Base-by-base conservation (phyloP, 495 filamentous ascomycete genomes). In the Jackrogersella minutella region DNA sequence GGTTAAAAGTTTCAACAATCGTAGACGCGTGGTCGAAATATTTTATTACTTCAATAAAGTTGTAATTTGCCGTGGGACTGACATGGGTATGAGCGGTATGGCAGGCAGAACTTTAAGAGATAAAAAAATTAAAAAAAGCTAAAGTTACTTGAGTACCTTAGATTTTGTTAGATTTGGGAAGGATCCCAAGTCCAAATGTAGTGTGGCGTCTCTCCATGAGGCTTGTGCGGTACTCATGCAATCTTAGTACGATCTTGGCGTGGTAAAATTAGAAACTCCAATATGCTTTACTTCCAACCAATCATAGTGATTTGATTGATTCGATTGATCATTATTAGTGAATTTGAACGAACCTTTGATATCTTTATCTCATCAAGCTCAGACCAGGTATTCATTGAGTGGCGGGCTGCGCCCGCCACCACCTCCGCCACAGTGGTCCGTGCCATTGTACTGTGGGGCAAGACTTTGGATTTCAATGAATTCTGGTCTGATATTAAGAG, bases 211-310 rank as follows among this genome's bases (percentile, higher is more conserved):
- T 28, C 22, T 13, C n/a, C 21, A 26, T 62, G 64, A 62, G 64
- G 64, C 53, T 68, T 62, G 30, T 37, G 46, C 58, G 37, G 36
- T 39, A 53, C n/a, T n/a, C n/a, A n/a, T 37, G 37, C 51, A 66
- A 67, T 62, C 49, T 62, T 58, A 62, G 64, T 47, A 22, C 2
- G 14, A 40, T 39, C 65, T 68, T 68, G 58, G 65, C 65, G 21
- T 24, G 11, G 30, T 68, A 68, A 58, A 68, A 57, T 62, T 68
- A 68, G 58, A 58, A 62, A 44, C 28, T 9, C 28, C 24, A 49
- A 66, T 55, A 16, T 31, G 28, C 31, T 28, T 39, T 47, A 36
- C 11, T 31, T 6, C 14, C 13, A 14, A 16, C 63, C 63, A 54
- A 66, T 60, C 50, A 60, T 13, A 33, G 17, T 7, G 1, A 11